Evolutionary conservation across 768 basidiomycete genomes (phyloP), one percentile per base, ranked within the genome.

Genomic region (Suillus cothurnatus): DNA sequence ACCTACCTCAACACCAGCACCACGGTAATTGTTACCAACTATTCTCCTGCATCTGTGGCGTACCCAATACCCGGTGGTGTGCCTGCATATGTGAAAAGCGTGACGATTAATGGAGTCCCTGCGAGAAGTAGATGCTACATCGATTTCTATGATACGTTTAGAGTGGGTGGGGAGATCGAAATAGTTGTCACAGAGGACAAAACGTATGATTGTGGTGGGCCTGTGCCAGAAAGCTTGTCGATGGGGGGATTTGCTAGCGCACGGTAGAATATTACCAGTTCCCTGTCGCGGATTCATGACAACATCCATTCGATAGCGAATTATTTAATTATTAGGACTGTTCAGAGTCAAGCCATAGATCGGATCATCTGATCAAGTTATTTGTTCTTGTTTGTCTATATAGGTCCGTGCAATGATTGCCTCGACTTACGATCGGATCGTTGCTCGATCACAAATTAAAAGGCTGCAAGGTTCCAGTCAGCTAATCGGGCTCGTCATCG

Each of bases 111-210:
- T 70, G 86, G 87, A 31, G 72, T 76, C 49, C 76, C 78, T 15
- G 70, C 82, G 21, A 74, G 75, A 17, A 84, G 85, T 26, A 80
- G 85, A 28, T 91, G 89, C 74, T 86, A 89, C 71, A 78, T 90
- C 63, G 88, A 90, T 73, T 90, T 91, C 72, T 89, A 87, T 75
- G 89, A 91, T 68, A 82, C 82, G 23, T 90, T 89, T 78, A 79
- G 84, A 60, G 72, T 84, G 3, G 88, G 89, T 21, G 88, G 87
- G 4, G 84, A 89, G 28, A 78, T 90, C 12, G 83, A 85, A 52
- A 89, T 91, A 68, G 85, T 83, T 57, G 78, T 90, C 56, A 90
- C 89, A 1, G 78, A 84, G 14, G 82, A 90, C 71, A 86, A 85
- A 75, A 66, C 81, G 43, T 81, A 89, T 71, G 76, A 75, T 67